Base-by-base conservation (phyloP, 805 yeast genomes). In the Zygotorulaspora chibaensis region DNA sequence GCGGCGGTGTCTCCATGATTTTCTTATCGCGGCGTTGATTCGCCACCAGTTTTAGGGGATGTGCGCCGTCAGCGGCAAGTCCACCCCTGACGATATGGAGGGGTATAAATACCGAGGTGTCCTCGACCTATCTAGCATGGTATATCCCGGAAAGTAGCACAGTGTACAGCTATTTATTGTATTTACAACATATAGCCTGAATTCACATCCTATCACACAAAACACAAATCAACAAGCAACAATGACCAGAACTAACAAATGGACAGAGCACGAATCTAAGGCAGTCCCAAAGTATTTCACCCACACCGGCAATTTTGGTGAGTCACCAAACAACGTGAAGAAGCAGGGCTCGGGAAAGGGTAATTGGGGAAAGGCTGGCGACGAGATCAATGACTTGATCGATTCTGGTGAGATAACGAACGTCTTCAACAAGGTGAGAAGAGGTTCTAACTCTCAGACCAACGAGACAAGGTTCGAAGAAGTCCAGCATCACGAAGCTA, bases 311-410 rank as follows among this genome's bases (percentile, higher is more conserved):
- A 75, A 76, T 59, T 65, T 66, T 50, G 81, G 84, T 56, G 75
- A 79, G 43, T 80, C 83, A 51, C 96, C 96, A 45, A 81, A 80
- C 60, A 78, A 80, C 58, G 78, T 84, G 46, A 87, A 87, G 77
- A 87, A 86, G 63, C 75, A 76, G 47, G 97, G 97, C 40, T 84
- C 83, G 28, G 97, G 97, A 38, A 81, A 80, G 57, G 83, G 82
- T 54, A 88, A 88, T 60, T 87, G 96, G 96, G 97, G 97, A 36
- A 70, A 73, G 48, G 75, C 80, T 8, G 91, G 89, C 26, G 95
- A 86, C 56, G 96, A 87, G 57, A 62, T 83, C 42, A 77, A 79
- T 38, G 86, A 80, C 51, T 63, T 85, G 50, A 74, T 77, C 48
- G 79, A 76, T 43, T 68, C 74, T 15, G 86, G 83, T 40, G 82